These are phyloP conservation scores for Picea engelmannii DNA, from an alignment of 83 land plant species.

Conservation along the genomic window DNA sequence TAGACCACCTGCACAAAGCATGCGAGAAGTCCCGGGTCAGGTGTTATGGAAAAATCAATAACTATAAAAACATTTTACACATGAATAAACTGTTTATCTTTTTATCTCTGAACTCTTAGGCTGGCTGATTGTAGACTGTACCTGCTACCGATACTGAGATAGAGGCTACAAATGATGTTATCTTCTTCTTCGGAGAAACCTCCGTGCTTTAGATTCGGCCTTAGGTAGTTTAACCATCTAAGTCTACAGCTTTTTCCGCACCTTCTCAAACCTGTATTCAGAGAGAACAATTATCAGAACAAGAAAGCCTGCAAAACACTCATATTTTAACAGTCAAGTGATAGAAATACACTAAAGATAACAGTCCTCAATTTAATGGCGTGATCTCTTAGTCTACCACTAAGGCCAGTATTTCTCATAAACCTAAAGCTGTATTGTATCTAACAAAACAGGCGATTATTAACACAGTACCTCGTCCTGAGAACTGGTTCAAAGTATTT, in stretches of 20 bases:
- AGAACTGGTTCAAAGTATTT: too few species aligned
- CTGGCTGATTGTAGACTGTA: not conserved
- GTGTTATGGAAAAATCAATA: too few species aligned
- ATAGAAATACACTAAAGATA: not conserved
- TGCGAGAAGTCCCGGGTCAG: not conserved
- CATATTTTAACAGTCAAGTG: not conserved
- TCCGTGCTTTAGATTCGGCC: conserved; percentile 39
- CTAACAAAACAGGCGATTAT: not conserved
- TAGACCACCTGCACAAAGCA: conserved; percentile 54
- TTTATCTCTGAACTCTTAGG: too few species aligned
- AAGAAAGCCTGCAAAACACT: not conserved
- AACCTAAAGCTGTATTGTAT: not conserved
- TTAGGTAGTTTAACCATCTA: conserved; percentile 38
- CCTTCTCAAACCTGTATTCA: conserved; percentile 26
- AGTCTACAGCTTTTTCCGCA: conserved; percentile 37
- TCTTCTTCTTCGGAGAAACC: conserved; percentile 39
- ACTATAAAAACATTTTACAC: not conserved
- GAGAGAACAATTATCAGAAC: not conserved
- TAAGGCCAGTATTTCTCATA: not conserved
- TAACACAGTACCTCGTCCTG: not conserved
- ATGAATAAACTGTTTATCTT: not conserved
- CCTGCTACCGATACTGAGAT: conserved; percentile 39
- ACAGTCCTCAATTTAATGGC: too few species aligned
- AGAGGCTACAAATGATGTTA: conserved; percentile 32
- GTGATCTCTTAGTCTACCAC: too few species aligned